Percentiles rank a stretch among this genome's conserved stretches.
These are phyloP conservation scores for Zymoseptoria ardabiliae DNA, from an alignment of 2,329 filamentous ascomycete species.

Conservation along the genomic window DNA sequence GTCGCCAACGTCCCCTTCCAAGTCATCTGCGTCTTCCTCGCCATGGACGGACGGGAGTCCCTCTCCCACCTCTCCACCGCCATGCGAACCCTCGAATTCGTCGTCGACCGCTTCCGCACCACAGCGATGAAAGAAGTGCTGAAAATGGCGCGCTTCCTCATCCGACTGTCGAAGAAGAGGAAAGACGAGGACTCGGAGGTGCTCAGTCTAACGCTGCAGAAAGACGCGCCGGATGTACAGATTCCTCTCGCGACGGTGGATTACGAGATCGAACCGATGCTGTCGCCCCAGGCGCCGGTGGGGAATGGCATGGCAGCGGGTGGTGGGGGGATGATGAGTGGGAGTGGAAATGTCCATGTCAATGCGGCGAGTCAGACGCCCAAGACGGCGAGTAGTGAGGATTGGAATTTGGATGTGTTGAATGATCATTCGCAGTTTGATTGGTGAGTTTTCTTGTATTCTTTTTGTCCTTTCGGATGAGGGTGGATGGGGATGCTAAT, in stretches of 20 bases:
- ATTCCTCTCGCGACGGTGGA: background rate
- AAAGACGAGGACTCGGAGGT: slow-evolving; percentile 22
- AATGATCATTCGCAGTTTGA: slow-evolving; percentile 29
- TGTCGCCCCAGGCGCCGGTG: slow-evolving; percentile 3
- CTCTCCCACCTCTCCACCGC: slow-evolving; percentile 45
- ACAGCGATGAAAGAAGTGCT: slow-evolving; percentile 44
- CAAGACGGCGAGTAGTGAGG: slow-evolving; percentile 22
- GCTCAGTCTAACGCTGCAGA: slow-evolving; percentile 15
- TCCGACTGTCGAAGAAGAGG: slow-evolving; percentile 42
- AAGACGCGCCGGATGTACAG: slow-evolving; percentile 7
- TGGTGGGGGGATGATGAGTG: background rate
- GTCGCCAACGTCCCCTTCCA: slow-evolving; percentile 55
- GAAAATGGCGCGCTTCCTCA: slow-evolving; percentile 48
- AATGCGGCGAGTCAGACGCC: slow-evolving; percentile 9
- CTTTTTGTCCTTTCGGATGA: background rate
- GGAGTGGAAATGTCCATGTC: background rate
- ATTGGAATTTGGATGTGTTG: slow-evolving; percentile 28
- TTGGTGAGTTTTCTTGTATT: slow-evolving; percentile 16
- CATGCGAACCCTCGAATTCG: slow-evolving; percentile 35
- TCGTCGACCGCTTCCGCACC: slow-evolving; percentile 27
- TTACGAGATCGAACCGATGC: background rate
- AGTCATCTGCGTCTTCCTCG: slow-evolving; percentile 48
- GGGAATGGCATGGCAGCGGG: slow-evolving; percentile 2
- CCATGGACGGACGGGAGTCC: slow-evolving; percentile 47
- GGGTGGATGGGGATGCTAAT: background rate